Percentiles rank a stretch among this genome's conserved stretches.
Conservation (phyloP, 768 basidiomycete species). For the Asterophora parasitica region DNA sequence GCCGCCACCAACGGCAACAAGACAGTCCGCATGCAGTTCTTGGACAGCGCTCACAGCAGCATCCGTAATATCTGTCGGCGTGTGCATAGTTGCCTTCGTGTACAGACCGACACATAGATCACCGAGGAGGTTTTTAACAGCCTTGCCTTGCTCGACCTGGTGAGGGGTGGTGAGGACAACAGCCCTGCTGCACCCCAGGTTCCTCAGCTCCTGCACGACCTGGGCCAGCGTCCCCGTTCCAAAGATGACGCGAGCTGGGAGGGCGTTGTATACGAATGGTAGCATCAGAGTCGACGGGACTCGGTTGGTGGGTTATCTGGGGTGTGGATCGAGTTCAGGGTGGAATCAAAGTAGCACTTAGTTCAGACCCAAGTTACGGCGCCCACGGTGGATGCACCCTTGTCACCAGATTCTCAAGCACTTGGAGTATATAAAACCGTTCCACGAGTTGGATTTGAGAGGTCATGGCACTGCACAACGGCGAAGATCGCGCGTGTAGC, state of each 20-base stretch:
- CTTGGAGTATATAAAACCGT: too few species aligned
- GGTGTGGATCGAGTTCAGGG: too few species aligned
- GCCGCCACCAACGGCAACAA: constrained; percentile 34
- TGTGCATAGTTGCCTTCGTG: constrained; percentile 37
- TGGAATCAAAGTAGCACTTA: too few species aligned
- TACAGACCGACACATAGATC: constrained; percentile 27
- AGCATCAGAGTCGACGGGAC: constrained; percentile 21
- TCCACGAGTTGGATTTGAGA: too few species aligned
- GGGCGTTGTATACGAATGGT: constrained; percentile 33
- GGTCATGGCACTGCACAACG: too few species aligned
- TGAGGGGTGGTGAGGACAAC: constrained; percentile 31
- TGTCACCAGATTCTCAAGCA: too few species aligned
- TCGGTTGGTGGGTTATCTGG: too few species aligned
- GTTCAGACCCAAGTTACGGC: too few species aligned
- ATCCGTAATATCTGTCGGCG: constrained; percentile 32
- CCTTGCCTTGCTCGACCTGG: constrained; percentile 25
- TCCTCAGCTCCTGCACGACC: constrained; percentile 25
- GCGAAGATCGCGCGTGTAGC: too few species aligned
- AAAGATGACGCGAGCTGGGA: constrained; percentile 34
- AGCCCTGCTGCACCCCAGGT: constrained; percentile 27
- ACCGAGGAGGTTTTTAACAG: constrained; percentile 14
- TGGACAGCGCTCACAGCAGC: constrained; percentile 25
- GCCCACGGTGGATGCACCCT: too few species aligned
- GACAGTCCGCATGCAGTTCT: constrained; percentile 27
- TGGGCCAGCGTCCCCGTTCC: constrained; percentile 29